Percentiles rank a stretch among this genome's conserved stretches.
Conservation (phyloP, 352 stramenopile species). For the Chrysophaeum taylorii region DNA sequence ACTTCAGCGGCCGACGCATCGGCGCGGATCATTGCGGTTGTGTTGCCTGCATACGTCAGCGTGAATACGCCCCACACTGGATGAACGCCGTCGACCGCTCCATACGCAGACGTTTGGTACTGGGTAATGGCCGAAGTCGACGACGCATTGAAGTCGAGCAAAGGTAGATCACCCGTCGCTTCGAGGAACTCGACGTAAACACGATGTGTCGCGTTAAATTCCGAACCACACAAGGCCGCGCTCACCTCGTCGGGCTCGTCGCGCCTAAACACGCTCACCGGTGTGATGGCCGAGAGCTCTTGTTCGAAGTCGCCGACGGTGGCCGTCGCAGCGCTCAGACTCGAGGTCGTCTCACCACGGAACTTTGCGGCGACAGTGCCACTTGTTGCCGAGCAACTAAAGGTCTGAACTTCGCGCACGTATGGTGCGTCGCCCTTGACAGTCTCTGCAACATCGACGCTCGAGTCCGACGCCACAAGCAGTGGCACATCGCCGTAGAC, state of each 20-base stretch:
- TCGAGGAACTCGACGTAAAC: conserved; percentile 63
- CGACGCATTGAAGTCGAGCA: conserved; percentile 32
- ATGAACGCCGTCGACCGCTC: conserved; percentile 58
- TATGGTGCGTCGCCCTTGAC: conserved; percentile 47
- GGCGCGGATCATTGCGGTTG: conserved; percentile 51
- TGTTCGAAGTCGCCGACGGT: conserved; percentile 34
- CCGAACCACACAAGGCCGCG: background rate
- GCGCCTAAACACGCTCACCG: conserved; percentile 13
- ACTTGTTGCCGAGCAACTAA: conserved; percentile 35
- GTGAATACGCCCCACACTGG: conserved; percentile 70
- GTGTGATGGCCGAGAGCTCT: conserved; percentile 25
- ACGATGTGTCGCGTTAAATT: conserved; percentile 29
- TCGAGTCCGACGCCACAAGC: background rate
- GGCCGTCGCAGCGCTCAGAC: conserved; percentile 32
- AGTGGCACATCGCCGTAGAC: conserved; percentile 29
- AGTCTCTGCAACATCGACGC: background rate
- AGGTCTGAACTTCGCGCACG: conserved; percentile 40
- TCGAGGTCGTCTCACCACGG: conserved; percentile 36
- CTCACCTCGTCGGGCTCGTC: conserved; percentile 14
- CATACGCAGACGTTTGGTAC: conserved; percentile 41
- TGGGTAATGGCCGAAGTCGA: conserved; percentile 27
- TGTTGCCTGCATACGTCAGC: conserved; percentile 43
- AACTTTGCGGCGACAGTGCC: conserved; percentile 32
- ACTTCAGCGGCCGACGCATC: conserved; percentile 47
- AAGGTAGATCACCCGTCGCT: conserved; percentile 47